phyloP scores from a whole-genome alignment of 371 early-diverging fungal species.

The Mucor piriformis region DNA sequence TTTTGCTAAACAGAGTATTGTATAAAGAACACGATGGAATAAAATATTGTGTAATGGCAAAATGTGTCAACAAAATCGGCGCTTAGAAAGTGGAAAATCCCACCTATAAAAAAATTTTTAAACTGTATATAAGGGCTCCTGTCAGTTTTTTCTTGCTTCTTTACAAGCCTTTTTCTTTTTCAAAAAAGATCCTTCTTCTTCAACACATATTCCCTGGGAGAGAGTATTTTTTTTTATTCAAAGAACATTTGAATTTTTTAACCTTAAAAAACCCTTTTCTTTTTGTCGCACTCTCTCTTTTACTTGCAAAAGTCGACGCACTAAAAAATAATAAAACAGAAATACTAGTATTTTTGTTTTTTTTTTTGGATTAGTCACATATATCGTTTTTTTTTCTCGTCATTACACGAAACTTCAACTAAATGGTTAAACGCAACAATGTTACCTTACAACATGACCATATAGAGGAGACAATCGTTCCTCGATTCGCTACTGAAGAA shows the following conservation, averaged over 20 bases:
- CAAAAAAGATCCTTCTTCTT: not conserved
- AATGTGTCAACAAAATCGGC: not conserved
- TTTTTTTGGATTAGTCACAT: constrained; percentile 27
- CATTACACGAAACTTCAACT: not conserved
- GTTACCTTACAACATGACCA: constrained; percentile 10
- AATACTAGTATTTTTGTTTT: constrained; percentile 13
- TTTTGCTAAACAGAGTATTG: too few species aligned
- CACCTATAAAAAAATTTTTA: not conserved
- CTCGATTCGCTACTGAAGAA: constrained; percentile 42
- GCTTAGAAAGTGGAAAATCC: not conserved
- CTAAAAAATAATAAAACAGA: constrained; percentile 22
- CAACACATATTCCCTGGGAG: constrained; percentile 2
- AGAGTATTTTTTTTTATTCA: constrained; percentile 24
- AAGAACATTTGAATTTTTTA: constrained; percentile 19
- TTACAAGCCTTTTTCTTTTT: not conserved
- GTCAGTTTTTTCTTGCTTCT: not conserved
- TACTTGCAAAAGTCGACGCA: constrained; percentile 22
- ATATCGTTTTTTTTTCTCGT: constrained; percentile 23
- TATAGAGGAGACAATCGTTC: constrained; percentile 24
- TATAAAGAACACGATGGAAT: too few species aligned
- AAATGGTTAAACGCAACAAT: constrained; percentile 19
- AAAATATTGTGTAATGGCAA: not conserved
- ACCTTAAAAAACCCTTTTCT: constrained; percentile 6
- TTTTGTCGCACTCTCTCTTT: constrained; percentile 22
- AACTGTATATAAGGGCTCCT: not conserved